Conservation (phyloP, 2,329 filamentous ascomycete genomes). For the Ophiostoma fasciatum region DNA sequence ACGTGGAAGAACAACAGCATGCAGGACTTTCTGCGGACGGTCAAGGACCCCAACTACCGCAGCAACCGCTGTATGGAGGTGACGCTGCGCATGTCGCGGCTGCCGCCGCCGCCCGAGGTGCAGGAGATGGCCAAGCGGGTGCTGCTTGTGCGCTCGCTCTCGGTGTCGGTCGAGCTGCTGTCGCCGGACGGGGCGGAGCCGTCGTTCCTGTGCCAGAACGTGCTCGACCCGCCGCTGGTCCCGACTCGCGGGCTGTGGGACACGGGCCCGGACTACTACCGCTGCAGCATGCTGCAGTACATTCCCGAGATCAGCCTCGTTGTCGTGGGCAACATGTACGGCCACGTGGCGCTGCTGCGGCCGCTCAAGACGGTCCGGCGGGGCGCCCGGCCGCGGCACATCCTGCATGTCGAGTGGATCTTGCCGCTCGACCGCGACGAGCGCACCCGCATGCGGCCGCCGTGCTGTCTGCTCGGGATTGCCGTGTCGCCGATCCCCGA, state of each 20-base stretch:
- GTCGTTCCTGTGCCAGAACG: constrained; percentile 17
- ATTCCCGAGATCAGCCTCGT: constrained; percentile 59
- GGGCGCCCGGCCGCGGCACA: constrained; percentile 14
- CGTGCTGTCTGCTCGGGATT: constrained; percentile 48
- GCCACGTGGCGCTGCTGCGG: constrained; percentile 46
- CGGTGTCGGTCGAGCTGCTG: constrained; percentile 33
- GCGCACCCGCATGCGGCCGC: constrained; percentile 24
- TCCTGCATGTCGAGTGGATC: constrained; percentile 39
- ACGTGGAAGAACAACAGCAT: background rate
- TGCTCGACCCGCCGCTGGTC: constrained; percentile 18
- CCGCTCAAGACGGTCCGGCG: constrained; percentile 29
- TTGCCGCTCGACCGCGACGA: constrained; percentile 35
- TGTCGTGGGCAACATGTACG: constrained; percentile 50
- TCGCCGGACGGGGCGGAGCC: constrained; percentile 16
- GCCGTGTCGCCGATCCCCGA: constrained; percentile 50
- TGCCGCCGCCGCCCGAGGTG: constrained; percentile 2
- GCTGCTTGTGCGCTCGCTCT: constrained; percentile 34
- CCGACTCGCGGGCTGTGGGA: constrained; percentile 16
- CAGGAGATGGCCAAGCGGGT: constrained; percentile 7
- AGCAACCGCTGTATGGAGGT: background rate
- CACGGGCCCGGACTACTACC: constrained; percentile 19
- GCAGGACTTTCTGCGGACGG: background rate
- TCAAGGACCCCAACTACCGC: constrained; percentile 1
- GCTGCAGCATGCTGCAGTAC: constrained; percentile 46
- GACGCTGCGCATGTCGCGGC: constrained; percentile 1